Conservation (phyloP, 257 asterid species). For the Capsicum rhomboideum region DNA sequence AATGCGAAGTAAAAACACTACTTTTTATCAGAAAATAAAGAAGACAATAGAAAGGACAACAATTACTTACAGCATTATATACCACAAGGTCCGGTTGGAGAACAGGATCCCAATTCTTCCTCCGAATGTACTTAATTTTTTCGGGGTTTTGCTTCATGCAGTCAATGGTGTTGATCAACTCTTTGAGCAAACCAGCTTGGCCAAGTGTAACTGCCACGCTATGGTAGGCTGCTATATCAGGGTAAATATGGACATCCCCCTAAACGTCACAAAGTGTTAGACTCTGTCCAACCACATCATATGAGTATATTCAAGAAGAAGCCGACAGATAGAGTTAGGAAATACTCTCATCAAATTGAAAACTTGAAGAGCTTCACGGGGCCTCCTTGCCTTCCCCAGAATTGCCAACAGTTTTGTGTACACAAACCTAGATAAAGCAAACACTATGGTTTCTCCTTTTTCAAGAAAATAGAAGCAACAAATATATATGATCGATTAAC, state of each 20-base stretch:
- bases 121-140: conserved; percentile 41
- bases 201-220: conserved; percentile 79
- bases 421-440: conserved; percentile 54
- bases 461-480: not conserved
- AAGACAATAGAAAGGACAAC: not conserved
- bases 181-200: conserved; percentile 81
- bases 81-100: conserved; percentile 84
- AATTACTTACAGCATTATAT: conserved; percentile 76
- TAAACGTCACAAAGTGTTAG: conserved; percentile 17
- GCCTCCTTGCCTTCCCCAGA: conserved; percentile 70
- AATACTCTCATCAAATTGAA: conserved; percentile 86
- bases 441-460: not conserved
- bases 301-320: conserved; percentile 4
- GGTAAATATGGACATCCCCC: conserved; percentile 71
- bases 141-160: conserved; percentile 74
- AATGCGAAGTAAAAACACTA: not conserved
- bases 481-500: not conserved
- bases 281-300: not conserved
- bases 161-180: conserved; percentile 61
- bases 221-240: conserved; percentile 95
- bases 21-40: not conserved
- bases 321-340: not conserved
- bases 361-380: conserved; percentile 68
- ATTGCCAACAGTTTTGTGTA: conserved; percentile 77
- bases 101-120: conserved; percentile 74